Percentiles rank a stretch among this genome's conserved stretches.
Evolutionary conservation across 257 asterid genomes (phyloP).

Genomic region (Petrea volubilis): DNA sequence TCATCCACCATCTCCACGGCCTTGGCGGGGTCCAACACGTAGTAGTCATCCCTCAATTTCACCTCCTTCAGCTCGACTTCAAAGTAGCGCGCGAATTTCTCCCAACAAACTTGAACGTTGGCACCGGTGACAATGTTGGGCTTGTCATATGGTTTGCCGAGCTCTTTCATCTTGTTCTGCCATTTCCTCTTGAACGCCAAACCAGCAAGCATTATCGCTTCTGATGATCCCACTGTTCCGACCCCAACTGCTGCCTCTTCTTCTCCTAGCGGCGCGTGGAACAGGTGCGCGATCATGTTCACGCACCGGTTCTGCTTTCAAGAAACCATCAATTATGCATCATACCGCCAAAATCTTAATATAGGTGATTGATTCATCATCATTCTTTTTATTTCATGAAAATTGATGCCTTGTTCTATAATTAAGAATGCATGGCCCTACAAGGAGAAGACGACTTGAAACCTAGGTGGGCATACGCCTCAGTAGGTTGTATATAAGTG

Average conservation of each 20-base stretch:
- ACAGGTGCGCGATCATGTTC: slow-evolving; percentile 76
- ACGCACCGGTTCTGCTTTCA: slow-evolving; percentile 76
- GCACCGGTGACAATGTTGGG: slow-evolving; percentile 88
- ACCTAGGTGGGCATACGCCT: no score
- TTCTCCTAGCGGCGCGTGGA: slow-evolving; percentile 72
- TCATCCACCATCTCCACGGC: slow-evolving; percentile 88
- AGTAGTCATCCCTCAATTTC: slow-evolving; percentile 67
- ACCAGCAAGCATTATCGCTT: slow-evolving; percentile 89
- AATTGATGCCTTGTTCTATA: no score
- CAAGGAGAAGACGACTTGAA: no score
- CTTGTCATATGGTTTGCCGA: slow-evolving; percentile 66
- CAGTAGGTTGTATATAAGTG: no score
- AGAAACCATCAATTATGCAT: no score
- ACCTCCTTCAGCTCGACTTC: slow-evolving; percentile 89
- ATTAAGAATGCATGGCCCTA: no score
- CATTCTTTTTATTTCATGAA: no score
- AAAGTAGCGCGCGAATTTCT: slow-evolving; percentile 77
- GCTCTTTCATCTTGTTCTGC: slow-evolving; percentile 81
- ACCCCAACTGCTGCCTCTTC: slow-evolving; percentile 74
- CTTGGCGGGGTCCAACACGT: slow-evolving; percentile 79
- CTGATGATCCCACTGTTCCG: slow-evolving; percentile 85
- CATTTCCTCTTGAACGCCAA: slow-evolving; percentile 80
- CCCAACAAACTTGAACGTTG: slow-evolving; percentile 89
- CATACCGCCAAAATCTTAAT: no score
- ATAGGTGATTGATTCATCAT: no score